Evolutionary conservation across 495 filamentous ascomycete genomes (phyloP), one percentile per base, ranked within the genome.

Genomic region (Hyaloscypha variabilis): DNA sequence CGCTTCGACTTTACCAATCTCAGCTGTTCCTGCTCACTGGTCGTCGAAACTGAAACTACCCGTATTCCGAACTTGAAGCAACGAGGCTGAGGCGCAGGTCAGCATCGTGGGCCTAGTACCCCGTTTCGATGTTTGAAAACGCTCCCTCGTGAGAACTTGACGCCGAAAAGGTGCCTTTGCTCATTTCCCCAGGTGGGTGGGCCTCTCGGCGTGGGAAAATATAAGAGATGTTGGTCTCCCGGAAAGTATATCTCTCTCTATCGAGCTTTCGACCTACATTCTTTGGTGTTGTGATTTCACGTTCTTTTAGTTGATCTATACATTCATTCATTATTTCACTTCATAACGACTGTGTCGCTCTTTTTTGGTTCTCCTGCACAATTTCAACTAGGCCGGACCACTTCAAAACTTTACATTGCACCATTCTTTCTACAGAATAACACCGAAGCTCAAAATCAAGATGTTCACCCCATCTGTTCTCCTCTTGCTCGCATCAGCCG

Each of bases 221-320:
- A 69, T 71, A 71, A 69, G 30, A 31, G 25, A 42, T 30, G 17
- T 51, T 5, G 28, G 28, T 39, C 10, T 64, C 63, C 34, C 30
- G 8, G 51, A 14, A 30, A 34, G 51, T 55, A 19, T 42, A 55
- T 60, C 25, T 57, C 26, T 66, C 58, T 39, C 54, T 57, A 69
- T 71, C 69, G 66, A 68, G 57, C 19, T 64, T 58, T 71, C 66
- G 69, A 69, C 23, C 56, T 67, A 69, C 69, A 55, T 71, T 71
- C 69, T 62, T 71, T 68, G 58, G 64, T 67, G 56, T 39, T 55
- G 55, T 58, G 46, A n/a, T 26, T 51, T 62, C 49, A 61, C 61
- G 31, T 67, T 67, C 66, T 49, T 71, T 62, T 62, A 34, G 36
- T 58, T 42, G 30, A 28, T 50, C 34, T 63, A 62, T 65, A 63